Evolutionary conservation across 1,284 basidiomycete genomes (phyloP), one percentile per base, ranked within the genome.

Genomic region (Rhizoctonia solani): DNA sequence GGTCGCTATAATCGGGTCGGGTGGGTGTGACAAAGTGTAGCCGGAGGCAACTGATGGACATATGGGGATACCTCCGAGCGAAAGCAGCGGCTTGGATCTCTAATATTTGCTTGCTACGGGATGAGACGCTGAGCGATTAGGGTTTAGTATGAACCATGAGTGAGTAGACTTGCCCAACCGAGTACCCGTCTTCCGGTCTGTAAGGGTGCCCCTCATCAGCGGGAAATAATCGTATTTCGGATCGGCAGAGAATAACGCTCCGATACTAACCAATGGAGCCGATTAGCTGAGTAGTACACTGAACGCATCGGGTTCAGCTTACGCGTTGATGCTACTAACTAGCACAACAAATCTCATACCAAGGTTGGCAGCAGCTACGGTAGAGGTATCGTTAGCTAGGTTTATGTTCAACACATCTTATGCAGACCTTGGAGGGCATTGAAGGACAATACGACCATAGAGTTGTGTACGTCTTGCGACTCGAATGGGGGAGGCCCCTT

Each of bases 1-100:
- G 34, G 13, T 41, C 27, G 16, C 21, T 49, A 9, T 49, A 37
- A 13, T 63, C 27, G 39, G 66, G 49, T 37, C 63, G 53, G 52
- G 41, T 23, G 21, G 56, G 29, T 13, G 58, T 44, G 39, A 67
- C 70, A 63, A 37, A 73, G 70, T 79, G 77, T 54, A 76, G 75
- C 13, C 78, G 76, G 6, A 79, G 71, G 5, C 76, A 76, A 9
- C 76, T 74, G 66, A 79, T 77, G 8, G 76, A 74, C 44, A 75
- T 58, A 34, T 70, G 69, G 2, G 74, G 74, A 68, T 74, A 72
- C 5, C 72, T 59, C 4, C 76, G 75, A 39, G 72, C 71, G 9
- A 79, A 65, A 1, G 74, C 69, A 52, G 71, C 71, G 21, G 76
- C 76, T 72, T 79, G 78, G 44, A 76, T 66, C 70, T 79, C 78